phyloP scores from a whole-genome alignment of 2,329 filamentous ascomycete species.

The Teratosphaeriaceae sp. region DNA sequence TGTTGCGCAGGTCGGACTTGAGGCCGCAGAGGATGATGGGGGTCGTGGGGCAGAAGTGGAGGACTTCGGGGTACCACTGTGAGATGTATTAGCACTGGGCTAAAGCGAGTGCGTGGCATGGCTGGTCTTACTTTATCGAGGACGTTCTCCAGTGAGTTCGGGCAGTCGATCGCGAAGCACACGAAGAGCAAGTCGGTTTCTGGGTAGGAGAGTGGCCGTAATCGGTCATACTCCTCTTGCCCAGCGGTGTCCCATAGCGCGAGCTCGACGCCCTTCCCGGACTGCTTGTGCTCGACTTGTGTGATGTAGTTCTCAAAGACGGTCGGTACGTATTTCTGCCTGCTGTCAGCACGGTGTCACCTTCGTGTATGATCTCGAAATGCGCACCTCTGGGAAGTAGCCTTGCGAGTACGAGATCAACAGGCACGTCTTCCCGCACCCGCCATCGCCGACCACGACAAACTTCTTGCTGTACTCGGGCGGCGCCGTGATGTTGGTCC shows the following conservation, averaged over 20 bases:
- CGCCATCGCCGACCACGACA: constrained; percentile 95
- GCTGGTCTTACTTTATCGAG: constrained; percentile 77
- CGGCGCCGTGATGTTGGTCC: constrained; percentile 81
- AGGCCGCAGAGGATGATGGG: constrained; percentile 92
- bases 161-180: constrained; percentile 98
- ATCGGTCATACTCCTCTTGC: constrained; percentile 95
- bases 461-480: constrained; percentile 98
- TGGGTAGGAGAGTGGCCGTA: constrained; percentile 92
- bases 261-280: constrained; percentile 91
- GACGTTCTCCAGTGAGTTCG: constrained; percentile 95
- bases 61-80: constrained; percentile 98
- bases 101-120: background rate
- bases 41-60: constrained; percentile 97
- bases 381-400: constrained; percentile 96
- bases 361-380: no score
- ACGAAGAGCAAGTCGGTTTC: constrained; percentile 98
- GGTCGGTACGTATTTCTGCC: constrained; percentile 97
- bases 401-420: constrained; percentile 98
- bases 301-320: constrained; percentile 99
- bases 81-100: no score
- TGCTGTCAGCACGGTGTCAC: constrained; percentile 15
- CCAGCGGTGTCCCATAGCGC: constrained; percentile 98
- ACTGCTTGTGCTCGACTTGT: constrained; percentile 79
- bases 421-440: constrained; percentile 97
- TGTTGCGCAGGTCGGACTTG: constrained; percentile 92